Evolutionary conservation across 768 basidiomycete genomes (phyloP), one percentile per base, ranked within the genome.

Genomic region (Tylopilus plumbeoviolaceoides): DNA sequence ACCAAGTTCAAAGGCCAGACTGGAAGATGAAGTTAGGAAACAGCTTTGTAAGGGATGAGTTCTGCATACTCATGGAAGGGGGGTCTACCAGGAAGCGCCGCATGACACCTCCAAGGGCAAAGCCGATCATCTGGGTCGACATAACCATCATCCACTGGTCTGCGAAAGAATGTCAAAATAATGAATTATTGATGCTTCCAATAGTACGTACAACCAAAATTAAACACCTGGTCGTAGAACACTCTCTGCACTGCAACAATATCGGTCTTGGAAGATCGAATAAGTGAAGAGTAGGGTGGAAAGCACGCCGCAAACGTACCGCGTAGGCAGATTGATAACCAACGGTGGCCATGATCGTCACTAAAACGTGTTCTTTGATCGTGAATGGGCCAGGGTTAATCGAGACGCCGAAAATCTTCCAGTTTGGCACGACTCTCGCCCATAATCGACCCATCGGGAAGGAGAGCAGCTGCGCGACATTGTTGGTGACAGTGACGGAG

Each of bases 361-460:
- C 80, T n/a, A 90, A 59, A 0, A 85, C 82, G 59, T 80, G 79
- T 59, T 80, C 89, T 69, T 91, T 89, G 65, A 89, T 86, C 20
- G 80, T 82, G 67, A 88, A 90, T 3, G 82, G 84, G 1, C 89
- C 89, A n/a, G 87, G 84, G 63, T 89, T 89, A 25, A 88, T 62
- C 5, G 78, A 72, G 35, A 82, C 38, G 35, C 86, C 85, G 31
- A 83, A 80, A 7, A 88, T 66, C 40, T 61, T 73, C 51, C 76
- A 69, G 28, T 70, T 62, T 3, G 87, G 87, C 30, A 83, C 59
- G 20, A 80, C 60, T 20, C 35, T 62, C 23, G 86, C 86, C 79
- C 84, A 87, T 1, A 74, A 63, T 25, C 79, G 76, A 20, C 87
- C 87, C 42, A 87, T 64, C 2, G 89, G 89, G 59, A 87, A 88